Evolutionary conservation across 257 asterid species (phyloP).

Genomic region (Primulina eburnea): DNA sequence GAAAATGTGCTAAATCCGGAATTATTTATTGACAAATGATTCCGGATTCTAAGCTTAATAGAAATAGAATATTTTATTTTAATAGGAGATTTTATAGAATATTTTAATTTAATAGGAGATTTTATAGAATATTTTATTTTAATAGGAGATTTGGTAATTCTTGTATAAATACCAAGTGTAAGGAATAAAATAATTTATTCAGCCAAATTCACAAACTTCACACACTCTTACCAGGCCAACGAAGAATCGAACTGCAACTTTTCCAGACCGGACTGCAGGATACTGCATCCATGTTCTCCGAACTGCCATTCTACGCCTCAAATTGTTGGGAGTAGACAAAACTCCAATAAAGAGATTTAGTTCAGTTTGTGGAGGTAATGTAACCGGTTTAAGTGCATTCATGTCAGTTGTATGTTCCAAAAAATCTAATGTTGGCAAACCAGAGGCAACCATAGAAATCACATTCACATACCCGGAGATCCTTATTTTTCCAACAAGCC

Average conservation of each 20-base stretch:
- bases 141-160: too few relatives aligned
- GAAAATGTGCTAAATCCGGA: too few relatives aligned
- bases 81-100: too few relatives aligned
- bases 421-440: constrained; percentile 94
- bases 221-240: constrained; percentile 98
- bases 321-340: constrained; percentile 93
- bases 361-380: constrained; percentile 44
- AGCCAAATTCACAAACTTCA: too few relatives aligned
- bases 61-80: too few relatives aligned
- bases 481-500: constrained; percentile 87
- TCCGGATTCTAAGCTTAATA: too few relatives aligned
- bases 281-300: constrained; percentile 99
- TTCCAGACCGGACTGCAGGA: constrained; percentile 73
- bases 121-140: too few relatives aligned
- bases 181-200: too few relatives aligned
- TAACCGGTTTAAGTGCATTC: constrained; percentile 71
- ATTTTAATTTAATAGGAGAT: too few relatives aligned
- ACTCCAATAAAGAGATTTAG: constrained; percentile 83
- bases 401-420: constrained; percentile 70
- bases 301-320: constrained; percentile 97
- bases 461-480: constrained; percentile 79
- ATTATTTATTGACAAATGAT: too few relatives aligned
- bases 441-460: constrained; percentile 85
- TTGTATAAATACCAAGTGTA: too few relatives aligned
- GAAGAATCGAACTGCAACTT: constrained; percentile 91